phyloP scores from a whole-genome alignment of 306 rosid genomes.

The Cicer arietinum region DNA sequence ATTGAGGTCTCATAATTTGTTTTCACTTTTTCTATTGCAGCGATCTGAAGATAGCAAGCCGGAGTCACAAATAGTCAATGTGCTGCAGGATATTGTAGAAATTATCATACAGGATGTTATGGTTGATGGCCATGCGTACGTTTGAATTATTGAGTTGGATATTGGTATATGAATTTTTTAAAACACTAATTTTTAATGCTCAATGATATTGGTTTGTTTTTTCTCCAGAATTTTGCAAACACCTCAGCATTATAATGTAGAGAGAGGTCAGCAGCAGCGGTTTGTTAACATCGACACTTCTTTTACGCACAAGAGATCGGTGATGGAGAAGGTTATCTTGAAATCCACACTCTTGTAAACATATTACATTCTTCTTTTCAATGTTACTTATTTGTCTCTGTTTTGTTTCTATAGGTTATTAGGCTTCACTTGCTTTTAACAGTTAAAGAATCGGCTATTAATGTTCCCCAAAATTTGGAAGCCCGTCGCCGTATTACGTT shows the following conservation, averaged over 20 bases:
- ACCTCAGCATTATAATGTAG: conserved; percentile 39
- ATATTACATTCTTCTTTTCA: conserved; percentile 22
- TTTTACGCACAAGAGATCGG: conserved; percentile 43
- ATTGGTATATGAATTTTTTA: conserved; percentile 7
- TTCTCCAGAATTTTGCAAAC: conserved; percentile 59
- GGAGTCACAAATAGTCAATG: conserved; percentile 75
- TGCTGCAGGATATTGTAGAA: conserved; percentile 92
- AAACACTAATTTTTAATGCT: conserved; percentile 37
- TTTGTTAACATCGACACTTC: conserved; percentile 62
- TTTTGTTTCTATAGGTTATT: conserved; percentile 63
- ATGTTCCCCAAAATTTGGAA: conserved; percentile 94
- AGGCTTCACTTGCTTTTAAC: conserved; percentile 94
- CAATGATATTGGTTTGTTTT: conserved; percentile 42
- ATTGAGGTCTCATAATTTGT: conserved; percentile 39
- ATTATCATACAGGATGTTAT: conserved; percentile 88
- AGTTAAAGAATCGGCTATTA: conserved; percentile 94
- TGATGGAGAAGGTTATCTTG: conserved; percentile 81
- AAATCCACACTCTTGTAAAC: conserved; percentile 13
- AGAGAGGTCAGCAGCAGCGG: conserved; percentile 56
- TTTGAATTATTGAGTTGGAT: conserved; percentile 38
- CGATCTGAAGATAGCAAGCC: conserved; percentile 49
- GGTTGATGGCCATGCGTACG: conserved; percentile 73
- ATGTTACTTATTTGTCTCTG: conserved; percentile 44
- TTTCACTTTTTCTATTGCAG: conserved; percentile 54
- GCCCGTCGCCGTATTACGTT: conserved; percentile 99